Conservation (phyloP, 2,329 filamentous ascomycete species). For the Sporothrix euskadiensis region DNA sequence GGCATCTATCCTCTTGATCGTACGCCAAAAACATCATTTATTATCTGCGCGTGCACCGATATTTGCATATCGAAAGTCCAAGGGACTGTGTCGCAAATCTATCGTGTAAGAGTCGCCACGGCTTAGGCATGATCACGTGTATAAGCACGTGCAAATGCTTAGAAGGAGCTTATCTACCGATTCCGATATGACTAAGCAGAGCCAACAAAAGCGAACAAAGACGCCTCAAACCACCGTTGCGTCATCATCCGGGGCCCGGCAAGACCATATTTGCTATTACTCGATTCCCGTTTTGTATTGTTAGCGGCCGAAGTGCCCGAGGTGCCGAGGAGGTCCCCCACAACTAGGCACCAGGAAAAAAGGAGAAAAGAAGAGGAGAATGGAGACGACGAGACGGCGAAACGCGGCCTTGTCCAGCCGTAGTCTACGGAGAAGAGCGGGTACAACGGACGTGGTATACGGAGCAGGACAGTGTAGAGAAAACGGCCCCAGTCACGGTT, state of each 20-base stretch:
- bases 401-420: not conserved
- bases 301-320: not conserved
- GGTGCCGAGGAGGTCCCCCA: not conserved
- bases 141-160: not conserved
- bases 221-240: not conserved
- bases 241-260: not conserved
- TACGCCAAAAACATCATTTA: not conserved
- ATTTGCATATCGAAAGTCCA: too few relatives aligned
- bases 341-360: not conserved
- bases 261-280: not conserved
- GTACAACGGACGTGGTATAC: not conserved
- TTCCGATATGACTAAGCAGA: not conserved
- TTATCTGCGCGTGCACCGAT: not conserved
- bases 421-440: not conserved
- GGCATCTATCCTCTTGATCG: not conserved
- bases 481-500: not conserved
- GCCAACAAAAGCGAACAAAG: not conserved
- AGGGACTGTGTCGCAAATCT: not conserved
- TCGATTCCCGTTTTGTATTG: not conserved
- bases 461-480: not conserved
- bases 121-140: not conserved
- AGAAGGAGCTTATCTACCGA: not conserved
- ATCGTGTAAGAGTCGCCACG: not conserved
- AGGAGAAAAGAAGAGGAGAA: too few relatives aligned
- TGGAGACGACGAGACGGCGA: not conserved